Percentiles rank a stretch among this genome's conserved stretches.
These are phyloP conservation scores for Nannizzia gypsea DNA, from an alignment of 2,329 filamentous ascomycete genomes.

Conservation along the genomic window DNA sequence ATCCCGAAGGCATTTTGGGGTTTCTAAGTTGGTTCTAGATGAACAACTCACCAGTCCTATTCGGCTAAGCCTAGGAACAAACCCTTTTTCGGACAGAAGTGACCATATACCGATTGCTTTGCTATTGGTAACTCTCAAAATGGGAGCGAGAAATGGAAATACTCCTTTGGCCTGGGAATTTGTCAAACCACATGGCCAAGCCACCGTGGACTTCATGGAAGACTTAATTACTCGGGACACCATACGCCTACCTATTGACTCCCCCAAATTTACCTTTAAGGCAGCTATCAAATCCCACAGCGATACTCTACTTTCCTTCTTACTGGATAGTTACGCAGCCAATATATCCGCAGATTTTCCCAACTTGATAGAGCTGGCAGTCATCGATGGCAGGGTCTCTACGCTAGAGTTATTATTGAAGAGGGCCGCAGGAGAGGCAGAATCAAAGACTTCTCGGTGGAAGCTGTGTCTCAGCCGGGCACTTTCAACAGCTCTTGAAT, in stretches of 20 bases:
- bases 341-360: background rate
- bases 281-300: background rate
- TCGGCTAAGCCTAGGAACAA: background rate
- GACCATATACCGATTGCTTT: background rate
- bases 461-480: background rate
- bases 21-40: background rate
- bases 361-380: background rate
- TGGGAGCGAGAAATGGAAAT: background rate
- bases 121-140: background rate
- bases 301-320: background rate
- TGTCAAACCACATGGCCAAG: background rate
- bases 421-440: background rate
- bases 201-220: background rate
- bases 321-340: background rate
- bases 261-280: background rate
- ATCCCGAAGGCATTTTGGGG: background rate
- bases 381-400: background rate
- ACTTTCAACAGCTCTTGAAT: background rate
- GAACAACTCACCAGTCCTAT: background rate
- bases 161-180: background rate
- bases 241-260: background rate
- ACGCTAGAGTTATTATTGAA: background rate
- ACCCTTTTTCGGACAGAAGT: background rate
- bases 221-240: background rate
- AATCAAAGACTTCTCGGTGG: background rate